These are phyloP conservation scores for Xylaria sp. DNA, from an alignment of 2,329 filamentous ascomycete genomes.

Conservation along the genomic window DNA sequence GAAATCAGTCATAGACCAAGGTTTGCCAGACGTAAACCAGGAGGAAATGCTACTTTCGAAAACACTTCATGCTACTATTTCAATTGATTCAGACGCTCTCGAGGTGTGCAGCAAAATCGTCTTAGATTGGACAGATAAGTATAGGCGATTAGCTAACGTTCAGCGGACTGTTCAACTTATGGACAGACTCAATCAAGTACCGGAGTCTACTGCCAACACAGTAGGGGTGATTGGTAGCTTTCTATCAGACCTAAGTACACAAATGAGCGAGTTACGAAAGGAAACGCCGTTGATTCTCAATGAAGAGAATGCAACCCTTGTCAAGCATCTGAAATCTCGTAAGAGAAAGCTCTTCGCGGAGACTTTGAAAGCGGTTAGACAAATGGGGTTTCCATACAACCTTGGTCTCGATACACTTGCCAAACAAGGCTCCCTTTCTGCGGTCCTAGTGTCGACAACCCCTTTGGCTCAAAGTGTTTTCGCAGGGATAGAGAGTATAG, in stretches of 20 bases:
- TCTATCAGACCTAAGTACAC: constrained; percentile 72
- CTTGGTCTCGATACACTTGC: constrained; percentile 77
- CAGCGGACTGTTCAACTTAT: constrained; percentile 78
- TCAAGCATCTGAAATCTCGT: constrained; percentile 89
- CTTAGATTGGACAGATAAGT: constrained; percentile 55
- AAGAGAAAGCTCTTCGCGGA: constrained; percentile 93
- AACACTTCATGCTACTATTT: constrained; percentile 43
- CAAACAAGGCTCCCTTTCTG: constrained; percentile 76
- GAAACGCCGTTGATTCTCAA: constrained; percentile 84
- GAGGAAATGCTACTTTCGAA: constrained; percentile 26
- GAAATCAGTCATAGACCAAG: constrained; percentile 68
- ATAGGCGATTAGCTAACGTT: constrained; percentile 77
- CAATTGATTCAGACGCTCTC: constrained; percentile 50
- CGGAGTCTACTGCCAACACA: constrained; percentile 64
- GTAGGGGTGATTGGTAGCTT: constrained; percentile 72
- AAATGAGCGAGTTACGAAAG: constrained; percentile 79
- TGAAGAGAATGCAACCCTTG: constrained; percentile 83
- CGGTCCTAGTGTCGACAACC: constrained; percentile 71
- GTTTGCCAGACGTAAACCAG: constrained; percentile 63
- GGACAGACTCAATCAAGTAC: constrained; percentile 67
- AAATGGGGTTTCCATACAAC: constrained; percentile 91
- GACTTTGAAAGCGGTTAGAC: constrained; percentile 80
- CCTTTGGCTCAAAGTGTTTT: constrained; percentile 51
- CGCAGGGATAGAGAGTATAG: constrained; percentile 56
- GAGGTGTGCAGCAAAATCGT: constrained; percentile 50